phyloP scores from a whole-genome alignment of 768 basidiomycete genomes.

The Lactifluus rugatus region DNA sequence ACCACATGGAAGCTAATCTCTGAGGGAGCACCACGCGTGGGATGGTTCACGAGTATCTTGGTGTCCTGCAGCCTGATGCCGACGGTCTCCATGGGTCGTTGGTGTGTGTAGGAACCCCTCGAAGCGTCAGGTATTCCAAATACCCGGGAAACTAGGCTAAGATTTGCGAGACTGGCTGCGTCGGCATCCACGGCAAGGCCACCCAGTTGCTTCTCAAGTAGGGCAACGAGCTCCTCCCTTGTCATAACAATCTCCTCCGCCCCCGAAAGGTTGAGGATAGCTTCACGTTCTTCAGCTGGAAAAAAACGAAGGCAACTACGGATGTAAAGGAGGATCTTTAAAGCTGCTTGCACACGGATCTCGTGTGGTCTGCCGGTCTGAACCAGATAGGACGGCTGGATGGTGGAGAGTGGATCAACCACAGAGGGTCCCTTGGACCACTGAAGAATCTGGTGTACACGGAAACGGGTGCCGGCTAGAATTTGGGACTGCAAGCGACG shows the following conservation, averaged over 20 bases:
- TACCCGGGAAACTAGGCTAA: slow-evolving; percentile 18
- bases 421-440: slow-evolving; percentile 41
- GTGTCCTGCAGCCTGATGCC: slow-evolving; percentile 1
- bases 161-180: not conserved
- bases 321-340: slow-evolving; percentile 72
- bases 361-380: slow-evolving; percentile 61
- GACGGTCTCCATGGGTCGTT: not conserved
- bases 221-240: slow-evolving; percentile 13
- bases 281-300: slow-evolving; percentile 24
- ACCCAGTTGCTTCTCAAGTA: slow-evolving; percentile 11
- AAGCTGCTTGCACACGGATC: slow-evolving; percentile 57
- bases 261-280: slow-evolving; percentile 8
- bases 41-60: slow-evolving; percentile 11
- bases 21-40: slow-evolving; percentile 9
- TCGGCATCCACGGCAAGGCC: slow-evolving; percentile 14
- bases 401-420: slow-evolving; percentile 72
- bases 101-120: not conserved
- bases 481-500: not conserved
- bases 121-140: not conserved
- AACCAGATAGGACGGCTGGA: slow-evolving; percentile 75
- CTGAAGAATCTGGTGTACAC: slow-evolving; percentile 39
- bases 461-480: not conserved
- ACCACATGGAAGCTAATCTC: slow-evolving; percentile 2
- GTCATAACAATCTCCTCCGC: slow-evolving; percentile 19
- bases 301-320: slow-evolving; percentile 51